Percentiles rank a stretch among this genome's conserved stretches.
Evolutionary conservation across 805 yeast genomes (phyloP).

Genomic region (Nakazawaea sp.): DNA sequence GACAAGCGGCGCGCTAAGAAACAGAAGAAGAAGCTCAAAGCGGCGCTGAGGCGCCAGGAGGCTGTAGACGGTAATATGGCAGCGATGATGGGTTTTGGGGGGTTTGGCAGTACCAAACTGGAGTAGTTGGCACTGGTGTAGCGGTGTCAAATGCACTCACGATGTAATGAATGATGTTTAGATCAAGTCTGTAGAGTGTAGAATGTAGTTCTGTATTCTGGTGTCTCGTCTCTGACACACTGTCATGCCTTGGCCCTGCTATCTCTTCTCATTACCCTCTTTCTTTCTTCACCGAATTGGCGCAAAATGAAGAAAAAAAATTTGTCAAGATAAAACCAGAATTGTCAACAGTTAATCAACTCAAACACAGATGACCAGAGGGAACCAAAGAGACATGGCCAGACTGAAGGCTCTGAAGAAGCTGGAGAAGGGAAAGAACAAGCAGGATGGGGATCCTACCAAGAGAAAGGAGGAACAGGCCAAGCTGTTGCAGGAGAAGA

Average conservation of each 20-base stretch:
- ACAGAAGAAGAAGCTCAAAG: not conserved
- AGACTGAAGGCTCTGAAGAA: slow-evolving; percentile 84
- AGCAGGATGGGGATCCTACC: slow-evolving; percentile 77
- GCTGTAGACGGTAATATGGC: slow-evolving; percentile 20
- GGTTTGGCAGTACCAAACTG: slow-evolving; percentile 33
- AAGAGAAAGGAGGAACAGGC: slow-evolving; percentile 88
- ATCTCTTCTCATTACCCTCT: too few relatives aligned
- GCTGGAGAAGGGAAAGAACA: slow-evolving; percentile 58
- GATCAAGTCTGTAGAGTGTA: too few relatives aligned
- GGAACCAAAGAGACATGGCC: slow-evolving; percentile 94
- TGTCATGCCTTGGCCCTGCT: too few relatives aligned
- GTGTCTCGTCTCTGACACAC: too few relatives aligned
- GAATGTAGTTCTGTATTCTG: too few relatives aligned
- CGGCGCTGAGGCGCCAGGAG: not conserved
- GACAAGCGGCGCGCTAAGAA: slow-evolving; percentile 23
- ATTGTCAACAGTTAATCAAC: too few relatives aligned
- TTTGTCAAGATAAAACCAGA: too few relatives aligned
- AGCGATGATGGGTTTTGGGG: slow-evolving; percentile 52
- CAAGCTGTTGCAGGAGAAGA: slow-evolving; percentile 76
- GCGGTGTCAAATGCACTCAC: too few relatives aligned
- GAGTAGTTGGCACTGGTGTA: too few relatives aligned
- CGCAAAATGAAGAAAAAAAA: too few relatives aligned
- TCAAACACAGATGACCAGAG: slow-evolving; percentile 69
- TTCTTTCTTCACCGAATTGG: too few relatives aligned
- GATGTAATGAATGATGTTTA: too few relatives aligned